Percentiles rank a stretch among this genome's conserved stretches.
Evolutionary conservation across 345 rosid genomes (phyloP).

Genomic region (Salix exigua): DNA sequence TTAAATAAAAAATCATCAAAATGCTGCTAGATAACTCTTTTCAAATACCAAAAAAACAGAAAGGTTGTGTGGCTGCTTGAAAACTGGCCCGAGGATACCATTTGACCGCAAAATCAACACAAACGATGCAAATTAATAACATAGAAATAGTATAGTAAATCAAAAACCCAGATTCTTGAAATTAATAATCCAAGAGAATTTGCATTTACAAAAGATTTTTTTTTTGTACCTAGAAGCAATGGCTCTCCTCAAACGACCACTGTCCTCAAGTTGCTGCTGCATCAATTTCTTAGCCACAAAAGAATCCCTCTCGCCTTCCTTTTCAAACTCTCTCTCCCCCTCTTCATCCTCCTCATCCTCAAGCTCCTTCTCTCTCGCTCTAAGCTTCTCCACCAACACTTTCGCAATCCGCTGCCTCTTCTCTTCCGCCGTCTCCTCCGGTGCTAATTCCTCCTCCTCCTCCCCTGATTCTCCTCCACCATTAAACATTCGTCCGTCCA

Average conservation of each 20-base stretch:
- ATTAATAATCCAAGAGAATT: background rate
- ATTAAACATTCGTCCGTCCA: background rate
- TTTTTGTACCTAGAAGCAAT: slow-evolving; percentile 66
- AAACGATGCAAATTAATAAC: background rate
- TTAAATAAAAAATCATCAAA: background rate
- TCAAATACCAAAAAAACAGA: background rate
- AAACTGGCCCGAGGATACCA: background rate
- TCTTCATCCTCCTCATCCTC: slow-evolving; percentile 38
- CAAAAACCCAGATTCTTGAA: background rate
- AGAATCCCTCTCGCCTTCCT: slow-evolving; percentile 58
- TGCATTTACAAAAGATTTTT: background rate
- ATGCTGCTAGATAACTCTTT: background rate
- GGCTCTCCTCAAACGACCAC: slow-evolving; percentile 67
- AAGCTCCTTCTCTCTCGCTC: slow-evolving; percentile 32
- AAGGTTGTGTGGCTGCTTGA: background rate
- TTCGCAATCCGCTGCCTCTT: slow-evolving; percentile 63
- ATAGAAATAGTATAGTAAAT: background rate
- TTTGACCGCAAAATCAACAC: background rate
- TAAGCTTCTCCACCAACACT: slow-evolving; percentile 38
- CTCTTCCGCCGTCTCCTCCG: slow-evolving; percentile 61
- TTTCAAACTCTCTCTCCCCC: slow-evolving; percentile 39
- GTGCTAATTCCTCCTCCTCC: slow-evolving; percentile 23
- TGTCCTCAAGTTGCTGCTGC: slow-evolving; percentile 85
- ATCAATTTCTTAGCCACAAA: slow-evolving; percentile 57
- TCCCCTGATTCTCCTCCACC: slow-evolving; percentile 34